Percentiles rank a stretch among this genome's conserved stretches.
These are phyloP conservation scores for Tulasnella sp. DNA, from an alignment of 768 basidiomycete species.

Conservation along the genomic window DNA sequence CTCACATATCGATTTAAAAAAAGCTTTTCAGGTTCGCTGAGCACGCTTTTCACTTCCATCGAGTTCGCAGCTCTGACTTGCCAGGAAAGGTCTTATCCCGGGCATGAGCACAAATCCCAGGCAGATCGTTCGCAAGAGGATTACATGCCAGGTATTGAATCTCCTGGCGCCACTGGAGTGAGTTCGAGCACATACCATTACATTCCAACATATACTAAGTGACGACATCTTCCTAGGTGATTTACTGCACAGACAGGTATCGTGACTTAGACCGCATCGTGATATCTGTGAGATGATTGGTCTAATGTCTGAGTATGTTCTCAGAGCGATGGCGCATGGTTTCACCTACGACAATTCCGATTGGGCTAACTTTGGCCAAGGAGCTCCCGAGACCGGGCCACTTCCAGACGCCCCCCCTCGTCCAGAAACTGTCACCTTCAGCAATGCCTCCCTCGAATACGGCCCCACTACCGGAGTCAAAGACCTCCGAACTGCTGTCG, in stretches of 20 bases:
- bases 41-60: too few relatives aligned
- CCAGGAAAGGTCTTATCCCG: constrained; percentile 53
- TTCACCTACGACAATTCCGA: constrained; percentile 61
- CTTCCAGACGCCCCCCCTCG: constrained; percentile 66
- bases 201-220: background rate
- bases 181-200: background rate
- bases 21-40: constrained; percentile 3
- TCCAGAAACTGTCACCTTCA: constrained; percentile 41
- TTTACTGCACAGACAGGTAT: constrained; percentile 72
- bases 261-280: too few relatives aligned
- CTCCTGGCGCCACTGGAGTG: constrained; percentile 6
- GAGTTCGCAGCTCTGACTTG: constrained; percentile 81
- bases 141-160: constrained; percentile 64
- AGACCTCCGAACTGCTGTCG: constrained; percentile 75
- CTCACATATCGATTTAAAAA: background rate
- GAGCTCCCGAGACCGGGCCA: constrained; percentile 59
- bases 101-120: constrained; percentile 55
- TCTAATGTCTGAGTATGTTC: background rate
- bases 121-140: constrained; percentile 50
- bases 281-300: too few relatives aligned
- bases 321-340: constrained; percentile 78
- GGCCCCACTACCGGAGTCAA: constrained; percentile 90
- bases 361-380: constrained; percentile 88
- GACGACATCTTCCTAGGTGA: constrained; percentile 38
- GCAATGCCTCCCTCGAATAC: constrained; percentile 67